These are phyloP conservation scores for Trichophyton benhamiae DNA, from an alignment of 2,329 filamentous ascomycete genomes.

Conservation along the genomic window DNA sequence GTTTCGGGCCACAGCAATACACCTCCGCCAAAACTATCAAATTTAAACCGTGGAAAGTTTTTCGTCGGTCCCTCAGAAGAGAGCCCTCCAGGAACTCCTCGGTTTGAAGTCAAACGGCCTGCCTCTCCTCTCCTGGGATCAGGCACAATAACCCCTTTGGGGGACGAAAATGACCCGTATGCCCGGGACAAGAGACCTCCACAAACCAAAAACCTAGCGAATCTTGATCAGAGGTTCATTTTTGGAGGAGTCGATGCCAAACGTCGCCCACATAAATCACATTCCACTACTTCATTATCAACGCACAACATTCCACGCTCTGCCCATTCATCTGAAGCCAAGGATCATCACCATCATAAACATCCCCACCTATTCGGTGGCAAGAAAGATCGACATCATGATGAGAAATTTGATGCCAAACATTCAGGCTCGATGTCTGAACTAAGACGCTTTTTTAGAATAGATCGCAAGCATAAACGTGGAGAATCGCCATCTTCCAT, in stretches of 20 bases:
- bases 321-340: conserved; percentile 31
- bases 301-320: conserved; percentile 34
- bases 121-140: conserved; percentile 51
- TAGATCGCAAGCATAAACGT: conserved; percentile 53
- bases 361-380: conserved; percentile 40
- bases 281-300: conserved; percentile 7
- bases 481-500: conserved; percentile 51
- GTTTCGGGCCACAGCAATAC: conserved; percentile 33
- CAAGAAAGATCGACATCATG: conserved; percentile 41
- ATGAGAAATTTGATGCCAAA: conserved; percentile 34
- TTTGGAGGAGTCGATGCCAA: conserved; percentile 66
- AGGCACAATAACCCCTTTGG: conserved; percentile 64
- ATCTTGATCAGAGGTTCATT: conserved; percentile 70
- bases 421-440: conserved; percentile 80
- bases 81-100: conserved; percentile 50
- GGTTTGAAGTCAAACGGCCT: conserved; percentile 33
- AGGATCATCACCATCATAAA: conserved; percentile 14
- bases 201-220: conserved; percentile 51
- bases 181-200: conserved; percentile 67
- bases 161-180: conserved; percentile 74
- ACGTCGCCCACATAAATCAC: conserved; percentile 43
- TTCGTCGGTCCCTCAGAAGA: conserved; percentile 45
- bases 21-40: conserved; percentile 20
- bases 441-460: conserved; percentile 88
- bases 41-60: conserved; percentile 42